Base-by-base conservation (phyloP, 2,329 filamentous ascomycete species). In the Camptophora hylomeconis region DNA sequence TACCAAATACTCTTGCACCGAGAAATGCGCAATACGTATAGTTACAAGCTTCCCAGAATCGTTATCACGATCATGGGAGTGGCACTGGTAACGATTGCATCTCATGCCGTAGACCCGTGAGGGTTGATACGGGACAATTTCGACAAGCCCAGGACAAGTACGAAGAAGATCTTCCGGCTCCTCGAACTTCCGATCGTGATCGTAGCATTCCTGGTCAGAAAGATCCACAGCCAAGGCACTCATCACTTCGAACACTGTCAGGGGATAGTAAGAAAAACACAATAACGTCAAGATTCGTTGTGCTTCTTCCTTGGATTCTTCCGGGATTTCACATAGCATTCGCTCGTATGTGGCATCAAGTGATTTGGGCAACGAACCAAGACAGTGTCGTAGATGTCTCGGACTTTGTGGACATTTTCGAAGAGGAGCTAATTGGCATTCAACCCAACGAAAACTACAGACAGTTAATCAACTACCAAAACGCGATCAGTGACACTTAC, bases 271-370 rank as follows among this genome's bases (percentile, higher is more conserved):
- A 17, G 49, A 40, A 19, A 43, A 39, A 28, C 39, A 46, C 24
- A 50, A 37, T 2, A 48, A 23, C 8, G 40, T 45, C 11, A 52
- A 33, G 9, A 47, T 30, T 3, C 37, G 38, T n/a, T 34, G 37
- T 4, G 44, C 41, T 8, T 51, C 40, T 19, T 48, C 33, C 7
- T 30, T 7, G 8, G 33, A 36, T 6, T 19, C 9, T 8, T 32
- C 22, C 1, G 36, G 28, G 13, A 52, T 50, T 21, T 20, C 37
- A 18, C 33, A 42, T 2, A 53, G 22, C 10, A 52, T 48, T 21
- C 45, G 40, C 20, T 48, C 44, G 17, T 52, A 52, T 7, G 47
- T 50, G 32, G 49, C 38, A 24, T 51, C 45, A 2, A 53, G 29
- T 24, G 34, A 36, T 12, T 30, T 31, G 11, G 48, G 49, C 17